phyloP scores from a whole-genome alignment of 2,329 filamentous ascomycete species.

The Diaporthe eres region DNA sequence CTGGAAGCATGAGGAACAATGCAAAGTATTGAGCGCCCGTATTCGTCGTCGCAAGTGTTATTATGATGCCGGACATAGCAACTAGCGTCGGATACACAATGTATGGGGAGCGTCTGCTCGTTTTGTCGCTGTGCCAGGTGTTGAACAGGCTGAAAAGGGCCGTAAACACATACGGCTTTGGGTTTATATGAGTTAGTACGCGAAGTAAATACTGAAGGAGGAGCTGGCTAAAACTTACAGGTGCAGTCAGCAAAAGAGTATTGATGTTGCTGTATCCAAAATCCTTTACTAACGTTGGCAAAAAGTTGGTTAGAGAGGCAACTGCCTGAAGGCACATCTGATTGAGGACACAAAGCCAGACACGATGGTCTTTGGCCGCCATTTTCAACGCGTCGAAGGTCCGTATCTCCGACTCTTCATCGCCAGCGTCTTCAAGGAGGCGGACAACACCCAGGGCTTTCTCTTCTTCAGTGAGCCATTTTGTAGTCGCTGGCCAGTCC shows the following conservation, averaged over 20 bases:
- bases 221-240: neutral
- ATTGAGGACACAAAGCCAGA: constrained; percentile 12
- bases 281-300: neutral
- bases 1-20: neutral
- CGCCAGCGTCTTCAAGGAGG: neutral
- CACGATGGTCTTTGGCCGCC: constrained; percentile 6
- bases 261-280: constrained; percentile 6
- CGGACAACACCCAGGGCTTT: neutral
- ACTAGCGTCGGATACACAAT: constrained; percentile 45
- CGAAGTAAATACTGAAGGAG: neutral
- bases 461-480: neutral
- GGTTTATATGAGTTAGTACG: neutral
- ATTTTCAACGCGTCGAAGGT: neutral
- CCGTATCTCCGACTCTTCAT: neutral
- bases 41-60: neutral
- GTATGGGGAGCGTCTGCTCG: constrained; percentile 45
- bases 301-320: neutral
- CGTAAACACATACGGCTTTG: constrained; percentile 46
- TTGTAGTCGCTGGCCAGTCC: neutral
- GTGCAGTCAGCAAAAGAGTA: constrained; percentile 15
- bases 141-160: constrained; percentile 49
- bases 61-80: neutral
- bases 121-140: constrained; percentile 50
- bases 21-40: neutral
- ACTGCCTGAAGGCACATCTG: constrained; percentile 4